These are phyloP conservation scores for Kockovaella imperatae DNA, from an alignment of 768 basidiomycete species.

Conservation along the genomic window DNA sequence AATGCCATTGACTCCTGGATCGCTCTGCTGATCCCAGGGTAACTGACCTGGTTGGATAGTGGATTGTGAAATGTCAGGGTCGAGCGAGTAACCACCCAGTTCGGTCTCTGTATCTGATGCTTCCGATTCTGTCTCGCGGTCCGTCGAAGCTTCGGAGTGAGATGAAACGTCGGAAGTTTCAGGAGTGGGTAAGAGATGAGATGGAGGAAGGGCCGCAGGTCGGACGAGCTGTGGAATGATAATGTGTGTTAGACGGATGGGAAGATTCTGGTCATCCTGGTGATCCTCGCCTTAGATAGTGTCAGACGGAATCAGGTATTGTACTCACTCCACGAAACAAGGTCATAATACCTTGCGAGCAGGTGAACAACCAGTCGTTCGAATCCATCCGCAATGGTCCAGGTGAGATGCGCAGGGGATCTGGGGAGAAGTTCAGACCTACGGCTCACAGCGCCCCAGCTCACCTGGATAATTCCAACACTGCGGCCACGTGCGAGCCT, in stretches of 20 bases:
- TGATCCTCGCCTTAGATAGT: constrained; percentile 30
- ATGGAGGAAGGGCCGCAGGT: constrained; percentile 2
- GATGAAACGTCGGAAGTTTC: constrained; percentile 30
- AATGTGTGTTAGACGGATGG: constrained; percentile 39
- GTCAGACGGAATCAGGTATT: background rate
- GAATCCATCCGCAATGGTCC: constrained; percentile 35
- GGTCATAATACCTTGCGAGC: constrained; percentile 37
- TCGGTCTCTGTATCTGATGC: constrained; percentile 17
- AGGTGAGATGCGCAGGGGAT: constrained; percentile 41
- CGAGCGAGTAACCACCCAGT: constrained; percentile 15
- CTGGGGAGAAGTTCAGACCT: no score
- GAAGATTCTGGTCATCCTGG: constrained; percentile 5
- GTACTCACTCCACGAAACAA: constrained; percentile 40
- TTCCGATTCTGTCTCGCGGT: constrained; percentile 19
- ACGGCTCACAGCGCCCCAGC: no score
- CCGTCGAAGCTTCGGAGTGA: constrained; percentile 5
- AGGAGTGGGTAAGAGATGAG: constrained; percentile 27
- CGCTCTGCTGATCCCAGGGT: no score
- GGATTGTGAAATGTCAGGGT: background rate
- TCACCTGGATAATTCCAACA: constrained; percentile 36
- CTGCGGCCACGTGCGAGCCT: constrained; percentile 14
- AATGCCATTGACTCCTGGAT: no score
- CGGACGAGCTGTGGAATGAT: constrained; percentile 27
- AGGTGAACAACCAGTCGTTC: constrained; percentile 42
- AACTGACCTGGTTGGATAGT: background rate